Evolutionary conservation across 345 rosid genomes (phyloP), one percentile per base, ranked within the genome.

Genomic region (Murraya koenigii): DNA sequence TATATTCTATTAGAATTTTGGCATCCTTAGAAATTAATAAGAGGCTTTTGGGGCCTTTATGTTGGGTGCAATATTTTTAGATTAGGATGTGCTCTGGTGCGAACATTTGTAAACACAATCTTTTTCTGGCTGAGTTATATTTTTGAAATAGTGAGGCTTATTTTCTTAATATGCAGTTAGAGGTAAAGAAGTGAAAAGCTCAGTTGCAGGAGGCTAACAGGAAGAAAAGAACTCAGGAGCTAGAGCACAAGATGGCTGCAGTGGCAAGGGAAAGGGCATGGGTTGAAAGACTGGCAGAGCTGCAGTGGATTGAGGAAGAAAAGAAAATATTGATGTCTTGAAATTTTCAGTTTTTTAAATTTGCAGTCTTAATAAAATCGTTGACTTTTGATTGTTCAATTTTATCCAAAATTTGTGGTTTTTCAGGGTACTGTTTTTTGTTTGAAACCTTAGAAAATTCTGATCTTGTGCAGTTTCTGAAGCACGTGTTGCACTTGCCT

Each of bases 191-290:
- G 86, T 88, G 98, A 80, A 92, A 90, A 85, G 97, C 87, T 65
- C 87, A 82, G 79, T 44, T 96, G 85, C 91, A 91, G 84, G 97
- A 89, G 83, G 97, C 98, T 44, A 94, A 88, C 22, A 77, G 90
- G 83, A 92, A 85, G 92, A 96, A 92, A 85, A 84, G 81, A 74
- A 85, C 82, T 76, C 60, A 83, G 77, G 82, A 78, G 77, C 88
- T 88, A 61, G 91, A 90, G 72, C 89, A 89, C 55, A 90, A 90
- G 85, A 92, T 92, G 97, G 98, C 97, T 82, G 90, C 92, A 14
- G 97, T 88, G 66, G 94, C 97, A 55, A 92, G 99, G 82, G 98
- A 96, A 39, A 87, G 98, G 75, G 95, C 89, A 35, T 92, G 98
- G 99, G 86, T 89, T 7, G 89, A 89, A 77, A 89, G 93, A 84